These are phyloP conservation scores for Alternaria sp. DNA, from an alignment of 2,329 filamentous ascomycete species.

Conservation along the genomic window DNA sequence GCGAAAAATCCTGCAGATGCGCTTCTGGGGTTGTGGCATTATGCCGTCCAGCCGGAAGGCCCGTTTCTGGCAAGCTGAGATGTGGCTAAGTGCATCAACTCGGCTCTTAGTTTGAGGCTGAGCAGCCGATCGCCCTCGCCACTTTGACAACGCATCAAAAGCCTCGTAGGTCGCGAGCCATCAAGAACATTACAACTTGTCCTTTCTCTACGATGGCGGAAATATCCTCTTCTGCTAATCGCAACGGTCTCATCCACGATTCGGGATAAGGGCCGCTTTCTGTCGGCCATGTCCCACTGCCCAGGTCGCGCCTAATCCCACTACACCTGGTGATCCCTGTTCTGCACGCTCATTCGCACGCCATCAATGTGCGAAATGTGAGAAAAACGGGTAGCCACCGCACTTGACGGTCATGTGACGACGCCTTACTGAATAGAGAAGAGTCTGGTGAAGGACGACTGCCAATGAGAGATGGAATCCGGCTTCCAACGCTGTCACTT, in stretches of 20 bases:
- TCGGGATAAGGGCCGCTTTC: slow-evolving; percentile 25
- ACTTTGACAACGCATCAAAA: slow-evolving; percentile 43
- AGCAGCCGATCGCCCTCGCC: slow-evolving; percentile 36
- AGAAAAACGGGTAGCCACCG: slow-evolving; percentile 33
- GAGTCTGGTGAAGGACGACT: slow-evolving; percentile 12
- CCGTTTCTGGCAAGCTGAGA: slow-evolving; percentile 37
- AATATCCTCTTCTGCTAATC: slow-evolving; percentile 18
- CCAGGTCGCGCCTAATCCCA: slow-evolving; percentile 40
- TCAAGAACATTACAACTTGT: slow-evolving; percentile 1
- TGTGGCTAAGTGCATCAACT: slow-evolving; percentile 40
- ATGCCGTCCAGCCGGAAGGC: slow-evolving; percentile 28
- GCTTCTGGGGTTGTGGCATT: slow-evolving; percentile 14
- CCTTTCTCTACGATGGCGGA: slow-evolving; percentile 11
- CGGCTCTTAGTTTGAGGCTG: slow-evolving; percentile 41
- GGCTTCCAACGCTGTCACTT: slow-evolving; percentile 25
- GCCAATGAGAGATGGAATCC: slow-evolving; percentile 33
- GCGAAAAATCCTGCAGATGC: slow-evolving; percentile 24
- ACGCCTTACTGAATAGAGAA: slow-evolving; percentile 25
- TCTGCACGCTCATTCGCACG: slow-evolving; percentile 40
- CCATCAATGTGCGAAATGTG: slow-evolving; percentile 38
- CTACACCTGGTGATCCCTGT: slow-evolving; percentile 29
- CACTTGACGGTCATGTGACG: slow-evolving; percentile 37
- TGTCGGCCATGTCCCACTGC: slow-evolving; percentile 25
- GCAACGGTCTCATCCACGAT: slow-evolving; percentile 32
- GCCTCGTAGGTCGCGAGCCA: slow-evolving; percentile 20